Percentiles rank a stretch among this genome's conserved stretches.
Conservation (phyloP, 2,329 filamentous ascomycete genomes). For the Bipolaris sorokiniana region DNA sequence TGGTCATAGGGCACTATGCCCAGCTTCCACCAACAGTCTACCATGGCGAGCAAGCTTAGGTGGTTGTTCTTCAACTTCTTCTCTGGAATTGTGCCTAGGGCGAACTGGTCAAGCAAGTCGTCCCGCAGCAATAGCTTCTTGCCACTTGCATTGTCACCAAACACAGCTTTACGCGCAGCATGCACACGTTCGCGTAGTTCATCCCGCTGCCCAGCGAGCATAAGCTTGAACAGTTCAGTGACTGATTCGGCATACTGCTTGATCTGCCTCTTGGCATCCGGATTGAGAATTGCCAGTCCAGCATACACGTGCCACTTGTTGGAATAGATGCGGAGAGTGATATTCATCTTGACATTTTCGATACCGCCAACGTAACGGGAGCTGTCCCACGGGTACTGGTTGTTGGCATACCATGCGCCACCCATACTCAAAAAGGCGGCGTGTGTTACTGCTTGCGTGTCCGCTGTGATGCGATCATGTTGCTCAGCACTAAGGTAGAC, state of each 20-base stretch:
- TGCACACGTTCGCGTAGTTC: conserved; percentile 79
- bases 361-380: conserved; percentile 96
- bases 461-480: conserved; percentile 96
- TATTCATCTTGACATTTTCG: conserved; percentile 99
- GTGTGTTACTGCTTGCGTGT: conserved; percentile 97
- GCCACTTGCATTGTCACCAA: conserved; percentile 60
- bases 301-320: conserved; percentile 99
- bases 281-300: conserved; percentile 94
- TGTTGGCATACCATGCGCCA: conserved; percentile 93
- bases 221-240: conserved; percentile 94
- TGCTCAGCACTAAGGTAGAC: conserved; percentile 85
- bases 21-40: conserved; percentile 96
- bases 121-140: conserved; percentile 76
- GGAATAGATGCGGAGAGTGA: conserved; percentile 94
- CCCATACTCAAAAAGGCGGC: conserved; percentile 97
- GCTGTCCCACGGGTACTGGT: conserved; percentile 96
- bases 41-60: conserved; percentile 90
- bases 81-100: conserved; percentile 72
- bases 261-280: conserved; percentile 89
- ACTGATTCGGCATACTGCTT: conserved; percentile 91
- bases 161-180: conserved; percentile 77
- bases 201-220: conserved; percentile 81
- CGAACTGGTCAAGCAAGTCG: conserved; percentile 86
- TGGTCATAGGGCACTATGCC: conserved; percentile 97
- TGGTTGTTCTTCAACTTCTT: conserved; percentile 87